Percentiles rank a stretch among this genome's conserved stretches.
These are phyloP conservation scores for Hanseniaspora taiwanica DNA, from an alignment of 805 yeast genomes.

Conservation along the genomic window DNA sequence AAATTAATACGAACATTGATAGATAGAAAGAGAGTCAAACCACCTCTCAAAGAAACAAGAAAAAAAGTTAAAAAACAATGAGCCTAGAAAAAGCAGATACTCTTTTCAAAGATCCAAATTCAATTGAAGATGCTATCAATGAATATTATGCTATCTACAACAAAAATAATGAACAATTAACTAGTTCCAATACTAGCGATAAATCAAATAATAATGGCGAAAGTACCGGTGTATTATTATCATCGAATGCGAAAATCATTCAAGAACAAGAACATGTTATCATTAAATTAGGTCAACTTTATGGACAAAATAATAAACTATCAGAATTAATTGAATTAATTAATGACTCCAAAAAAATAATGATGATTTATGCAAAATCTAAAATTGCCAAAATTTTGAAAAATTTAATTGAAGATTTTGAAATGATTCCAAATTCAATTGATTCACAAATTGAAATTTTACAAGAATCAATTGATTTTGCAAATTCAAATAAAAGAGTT, in stretches of 20 bases:
- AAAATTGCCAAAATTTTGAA: slow-evolving; percentile 88
- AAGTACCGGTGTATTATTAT: too few species aligned
- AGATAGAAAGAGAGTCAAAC: too few species aligned
- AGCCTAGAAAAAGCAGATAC: too few species aligned
- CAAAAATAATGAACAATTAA: too few species aligned
- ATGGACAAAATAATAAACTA: slow-evolving; percentile 35
- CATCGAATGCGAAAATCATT: slow-evolving; percentile 18
- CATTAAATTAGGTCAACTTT: slow-evolving; percentile 61
- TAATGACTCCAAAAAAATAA: slow-evolving; percentile 51
- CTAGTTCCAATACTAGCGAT: neutral
- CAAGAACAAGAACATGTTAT: slow-evolving; percentile 58
- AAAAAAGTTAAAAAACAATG: too few species aligned
- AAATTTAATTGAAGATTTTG: slow-evolving; percentile 66
- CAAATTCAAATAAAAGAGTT: slow-evolving; percentile 66
- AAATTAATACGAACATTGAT: too few species aligned
- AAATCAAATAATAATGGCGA: neutral
- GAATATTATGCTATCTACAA: neutral
- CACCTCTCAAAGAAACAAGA: too few species aligned
- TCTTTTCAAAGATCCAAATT: too few species aligned
- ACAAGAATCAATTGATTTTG: slow-evolving; percentile 77
- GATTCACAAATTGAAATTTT: slow-evolving; percentile 65
- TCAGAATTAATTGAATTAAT: slow-evolving; percentile 49
- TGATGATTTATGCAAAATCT: slow-evolving; percentile 77
- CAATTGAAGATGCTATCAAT: neutral
- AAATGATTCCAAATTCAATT: slow-evolving; percentile 43